phyloP scores from a whole-genome alignment of 306 rosid species.

The Pyrus betulifolia region DNA sequence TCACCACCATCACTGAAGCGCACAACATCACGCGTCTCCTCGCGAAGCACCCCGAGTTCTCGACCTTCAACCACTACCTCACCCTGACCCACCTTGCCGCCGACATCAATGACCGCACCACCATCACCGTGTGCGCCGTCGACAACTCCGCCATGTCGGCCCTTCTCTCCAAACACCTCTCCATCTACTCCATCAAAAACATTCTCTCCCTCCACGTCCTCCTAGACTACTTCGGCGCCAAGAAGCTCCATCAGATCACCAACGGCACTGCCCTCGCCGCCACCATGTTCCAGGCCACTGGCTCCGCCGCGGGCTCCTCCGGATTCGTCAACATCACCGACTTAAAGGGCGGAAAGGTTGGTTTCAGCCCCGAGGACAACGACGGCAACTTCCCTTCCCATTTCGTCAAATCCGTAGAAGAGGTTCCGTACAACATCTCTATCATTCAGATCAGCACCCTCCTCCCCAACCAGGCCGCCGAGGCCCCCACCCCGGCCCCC shows the following conservation, averaged over 20 bases:
- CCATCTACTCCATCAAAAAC: conserved; percentile 63
- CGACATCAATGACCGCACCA: conserved; percentile 57
- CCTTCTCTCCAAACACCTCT: conserved; percentile 42
- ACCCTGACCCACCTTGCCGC: conserved; percentile 63
- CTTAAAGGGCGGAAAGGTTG: conserved; percentile 74
- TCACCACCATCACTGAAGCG: conserved; percentile 15
- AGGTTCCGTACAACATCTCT: conserved; percentile 67
- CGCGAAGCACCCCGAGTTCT: conserved; percentile 57
- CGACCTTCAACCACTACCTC: conserved; percentile 79
- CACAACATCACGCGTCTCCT: conserved; percentile 66
- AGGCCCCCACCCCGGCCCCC: conserved; percentile 68
- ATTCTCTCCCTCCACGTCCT: conserved; percentile 85
- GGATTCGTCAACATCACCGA: conserved; percentile 91
- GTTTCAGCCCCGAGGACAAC: conserved; percentile 53
- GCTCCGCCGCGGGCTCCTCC: conserved; percentile 64
- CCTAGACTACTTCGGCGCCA: conserved; percentile 85
- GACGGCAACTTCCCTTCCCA: conserved; percentile 41
- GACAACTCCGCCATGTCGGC: conserved; percentile 73
- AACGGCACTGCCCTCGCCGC: conserved; percentile 85
- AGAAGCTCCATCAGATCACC: conserved; percentile 95
- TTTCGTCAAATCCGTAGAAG: conserved; percentile 67
- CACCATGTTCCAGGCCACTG: conserved; percentile 83
- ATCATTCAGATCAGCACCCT: conserved; percentile 65
- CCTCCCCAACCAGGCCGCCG: conserved; percentile 59
- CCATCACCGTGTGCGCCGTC: conserved; percentile 79